These are phyloP conservation scores for Chaetomium tenue DNA, from an alignment of 495 filamentous ascomycete genomes.

Conservation along the genomic window DNA sequence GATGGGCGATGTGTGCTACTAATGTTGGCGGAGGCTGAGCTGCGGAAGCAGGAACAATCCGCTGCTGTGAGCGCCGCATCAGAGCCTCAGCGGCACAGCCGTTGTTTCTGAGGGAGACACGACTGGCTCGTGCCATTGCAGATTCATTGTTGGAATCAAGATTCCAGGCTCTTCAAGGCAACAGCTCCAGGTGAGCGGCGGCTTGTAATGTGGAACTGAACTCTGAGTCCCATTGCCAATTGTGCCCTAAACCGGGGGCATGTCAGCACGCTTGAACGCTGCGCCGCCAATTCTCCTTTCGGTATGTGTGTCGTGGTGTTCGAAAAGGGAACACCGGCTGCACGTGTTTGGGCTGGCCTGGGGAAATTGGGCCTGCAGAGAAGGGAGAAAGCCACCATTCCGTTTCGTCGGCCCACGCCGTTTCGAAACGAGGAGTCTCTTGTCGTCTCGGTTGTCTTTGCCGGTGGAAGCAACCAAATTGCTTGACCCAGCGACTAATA, in stretches of 20 bases:
- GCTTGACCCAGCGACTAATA: neutral
- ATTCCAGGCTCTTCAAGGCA: conserved; percentile 5
- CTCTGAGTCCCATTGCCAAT: neutral
- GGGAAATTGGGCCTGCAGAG: neutral
- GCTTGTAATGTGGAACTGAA: neutral
- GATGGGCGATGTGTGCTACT: neutral
- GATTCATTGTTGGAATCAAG: neutral
- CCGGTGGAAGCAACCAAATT: neutral
- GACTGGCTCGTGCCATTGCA: neutral
- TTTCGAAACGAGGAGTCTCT: conserved; percentile 14
- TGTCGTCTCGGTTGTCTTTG: neutral
- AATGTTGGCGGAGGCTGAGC: conserved; percentile 1
- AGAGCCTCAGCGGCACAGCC: neutral
- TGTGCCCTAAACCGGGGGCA: neutral
- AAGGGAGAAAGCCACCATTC: neutral
- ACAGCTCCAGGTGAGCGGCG: neutral
- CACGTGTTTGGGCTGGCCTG: neutral
- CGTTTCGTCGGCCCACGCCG: neutral
- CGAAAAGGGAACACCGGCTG: neutral
- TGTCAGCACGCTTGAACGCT: neutral
- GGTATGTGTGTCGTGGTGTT: neutral
- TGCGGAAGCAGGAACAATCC: conserved; percentile 5
- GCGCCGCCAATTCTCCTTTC: neutral
- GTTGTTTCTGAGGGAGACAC: neutral
- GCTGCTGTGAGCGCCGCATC: neutral